Evolutionary conservation across 331 rosid species (phyloP).

Genomic region (Malus hybrid): DNA sequence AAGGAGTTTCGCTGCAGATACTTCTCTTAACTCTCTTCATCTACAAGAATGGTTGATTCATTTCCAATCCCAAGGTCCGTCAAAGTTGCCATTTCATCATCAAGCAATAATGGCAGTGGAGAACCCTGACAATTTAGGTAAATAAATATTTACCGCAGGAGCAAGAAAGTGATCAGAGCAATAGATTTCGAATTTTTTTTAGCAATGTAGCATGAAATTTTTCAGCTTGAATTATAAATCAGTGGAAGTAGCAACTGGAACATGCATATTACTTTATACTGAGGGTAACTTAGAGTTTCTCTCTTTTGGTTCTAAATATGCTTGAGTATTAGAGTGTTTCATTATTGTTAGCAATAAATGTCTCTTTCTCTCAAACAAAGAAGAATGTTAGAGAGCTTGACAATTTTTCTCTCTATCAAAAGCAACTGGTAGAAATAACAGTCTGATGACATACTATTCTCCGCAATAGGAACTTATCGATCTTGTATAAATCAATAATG

Average conservation of each 20-base stretch:
- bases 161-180: neutral
- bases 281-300: neutral
- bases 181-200: neutral
- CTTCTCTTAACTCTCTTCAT: slow-evolving; percentile 54
- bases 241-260: neutral
- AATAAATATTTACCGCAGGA: neutral
- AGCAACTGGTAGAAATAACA: no score
- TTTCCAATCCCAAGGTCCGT: slow-evolving; percentile 23
- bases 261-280: neutral
- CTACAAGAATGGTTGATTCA: slow-evolving; percentile 56
- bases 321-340: neutral
- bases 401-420: no score
- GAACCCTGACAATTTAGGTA: slow-evolving; percentile 52
- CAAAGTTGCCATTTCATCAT: slow-evolving; percentile 65
- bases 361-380: neutral
- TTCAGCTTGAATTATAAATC: neutral
- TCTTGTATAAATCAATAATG: neutral
- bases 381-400: neutral
- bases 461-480: no score
- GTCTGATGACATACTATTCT: no score
- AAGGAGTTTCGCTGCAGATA: neutral
- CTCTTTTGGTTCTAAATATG: neutral
- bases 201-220: neutral
- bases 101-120: slow-evolving; percentile 69
- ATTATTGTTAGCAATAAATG: neutral